Evolutionary conservation across 2,329 filamentous ascomycete species (phyloP).

Genomic region (Colletotrichum coccodes): DNA sequence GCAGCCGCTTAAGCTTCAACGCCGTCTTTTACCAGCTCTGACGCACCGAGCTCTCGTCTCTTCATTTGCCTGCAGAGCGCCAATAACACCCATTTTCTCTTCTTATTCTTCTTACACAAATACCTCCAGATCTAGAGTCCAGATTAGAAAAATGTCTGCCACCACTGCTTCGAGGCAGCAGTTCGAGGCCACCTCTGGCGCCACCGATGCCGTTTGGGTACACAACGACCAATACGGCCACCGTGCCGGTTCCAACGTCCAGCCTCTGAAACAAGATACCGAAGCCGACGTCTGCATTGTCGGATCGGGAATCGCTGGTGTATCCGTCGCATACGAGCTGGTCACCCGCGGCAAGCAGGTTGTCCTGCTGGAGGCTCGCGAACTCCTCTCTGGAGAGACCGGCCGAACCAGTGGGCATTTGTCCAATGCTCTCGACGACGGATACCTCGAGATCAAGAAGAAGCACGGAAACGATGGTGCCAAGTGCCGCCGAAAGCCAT

Average conservation of each 20-base stretch:
- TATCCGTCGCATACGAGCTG: conserved; percentile 63
- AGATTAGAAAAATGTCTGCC: neutral
- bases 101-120: no score
- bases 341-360: conserved; percentile 60
- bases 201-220: conserved; percentile 63
- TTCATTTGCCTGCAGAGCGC: neutral
- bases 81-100: neutral
- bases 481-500: conserved; percentile 62
- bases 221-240: conserved; percentile 57
- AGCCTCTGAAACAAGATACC: conserved; percentile 52
- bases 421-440: conserved; percentile 63
- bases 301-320: conserved; percentile 62
- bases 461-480: conserved; percentile 63
- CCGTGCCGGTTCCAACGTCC: conserved; percentile 49
- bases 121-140: no score
- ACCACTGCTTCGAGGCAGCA: conserved; percentile 10
- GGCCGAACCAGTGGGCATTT: conserved; percentile 65
- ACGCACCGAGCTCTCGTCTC: neutral
- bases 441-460: conserved; percentile 59
- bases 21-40: neutral
- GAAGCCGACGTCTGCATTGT: conserved; percentile 61
- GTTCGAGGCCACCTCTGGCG: conserved; percentile 56
- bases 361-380: conserved; percentile 62
- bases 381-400: conserved; percentile 63
- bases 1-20: neutral